These are phyloP conservation scores for Chrysanthemum seticuspe DNA, from an alignment of 129 eudicot genomes.

Conservation along the genomic window DNA sequence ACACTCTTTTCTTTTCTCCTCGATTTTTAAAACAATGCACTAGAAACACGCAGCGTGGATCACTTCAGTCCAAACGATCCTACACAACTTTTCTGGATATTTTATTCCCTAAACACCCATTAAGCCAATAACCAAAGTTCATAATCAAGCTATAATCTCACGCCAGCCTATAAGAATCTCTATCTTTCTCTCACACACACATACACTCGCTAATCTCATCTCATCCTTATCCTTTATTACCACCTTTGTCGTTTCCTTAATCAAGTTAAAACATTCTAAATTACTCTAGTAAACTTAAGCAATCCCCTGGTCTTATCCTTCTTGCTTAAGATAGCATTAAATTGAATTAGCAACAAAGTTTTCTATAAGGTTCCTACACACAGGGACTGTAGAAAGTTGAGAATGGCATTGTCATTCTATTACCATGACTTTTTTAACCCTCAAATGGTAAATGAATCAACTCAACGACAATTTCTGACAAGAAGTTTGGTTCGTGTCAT, in stretches of 20 bases:
- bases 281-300: slow-evolving; percentile 26
- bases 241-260: slow-evolving; percentile 32
- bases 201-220: slow-evolving; percentile 19
- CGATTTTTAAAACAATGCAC: not conserved
- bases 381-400: slow-evolving; percentile 30
- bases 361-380: slow-evolving; percentile 19
- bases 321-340: slow-evolving; percentile 32
- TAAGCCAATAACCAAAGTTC: slow-evolving; percentile 24
- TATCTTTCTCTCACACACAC: slow-evolving; percentile 20
- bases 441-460: slow-evolving; percentile 22
- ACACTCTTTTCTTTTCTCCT: slow-evolving; percentile 12
- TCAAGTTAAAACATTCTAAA: slow-evolving; percentile 29
- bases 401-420: slow-evolving; percentile 18
- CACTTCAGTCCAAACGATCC: slow-evolving; percentile 26
- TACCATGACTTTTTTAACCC: slow-evolving; percentile 6
- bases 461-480: slow-evolving; percentile 22
- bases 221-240: slow-evolving; percentile 54
- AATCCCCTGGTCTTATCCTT: slow-evolving; percentile 37
- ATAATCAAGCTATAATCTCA: slow-evolving; percentile 21
- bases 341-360: slow-evolving; percentile 14
- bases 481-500: slow-evolving; percentile 21
- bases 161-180: slow-evolving; percentile 41
- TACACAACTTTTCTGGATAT: slow-evolving; percentile 24
- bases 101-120: slow-evolving; percentile 32
- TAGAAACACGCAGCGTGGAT: slow-evolving; percentile 21